Evolutionary conservation across 2,329 filamentous ascomycete genomes (phyloP).

Genomic region (Diaporthe ampelina): DNA sequence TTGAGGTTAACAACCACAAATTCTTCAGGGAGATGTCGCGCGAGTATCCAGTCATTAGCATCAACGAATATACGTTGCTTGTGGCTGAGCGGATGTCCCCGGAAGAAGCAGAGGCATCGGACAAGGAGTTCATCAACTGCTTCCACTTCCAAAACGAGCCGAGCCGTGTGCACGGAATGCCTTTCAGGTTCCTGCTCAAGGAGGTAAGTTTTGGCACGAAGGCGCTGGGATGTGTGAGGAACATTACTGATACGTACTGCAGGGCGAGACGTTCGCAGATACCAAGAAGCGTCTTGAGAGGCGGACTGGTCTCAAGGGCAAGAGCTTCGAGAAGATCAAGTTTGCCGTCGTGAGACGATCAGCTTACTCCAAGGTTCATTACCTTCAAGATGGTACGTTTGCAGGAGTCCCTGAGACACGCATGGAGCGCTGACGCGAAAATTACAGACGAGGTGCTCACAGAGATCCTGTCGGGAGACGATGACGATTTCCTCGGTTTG

Average conservation of each 20-base stretch:
- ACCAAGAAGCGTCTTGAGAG: slow-evolving; percentile 96
- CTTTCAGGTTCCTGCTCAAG: slow-evolving; percentile 90
- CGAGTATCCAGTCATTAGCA: slow-evolving; percentile 80
- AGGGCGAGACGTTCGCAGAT: slow-evolving; percentile 89
- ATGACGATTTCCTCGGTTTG: slow-evolving; percentile 75
- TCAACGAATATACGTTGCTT: slow-evolving; percentile 88
- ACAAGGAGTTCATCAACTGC: slow-evolving; percentile 77
- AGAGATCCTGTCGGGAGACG: slow-evolving; percentile 60
- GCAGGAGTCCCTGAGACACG: neutral
- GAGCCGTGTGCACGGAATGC: slow-evolving; percentile 85
- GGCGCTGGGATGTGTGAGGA: neutral
- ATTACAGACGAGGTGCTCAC: slow-evolving; percentile 71
- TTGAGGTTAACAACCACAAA: slow-evolving; percentile 86
- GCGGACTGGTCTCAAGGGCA: slow-evolving; percentile 94
- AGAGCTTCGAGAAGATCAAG: slow-evolving; percentile 98
- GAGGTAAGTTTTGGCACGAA: slow-evolving; percentile 67
- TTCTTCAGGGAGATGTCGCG: slow-evolving; percentile 83
- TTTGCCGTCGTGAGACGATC: slow-evolving; percentile 85
- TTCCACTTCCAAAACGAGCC: slow-evolving; percentile 96
- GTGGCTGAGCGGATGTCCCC: slow-evolving; percentile 86
- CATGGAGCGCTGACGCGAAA: slow-evolving; percentile 45
- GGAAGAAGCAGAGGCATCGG: slow-evolving; percentile 73
- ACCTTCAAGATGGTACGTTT: slow-evolving; percentile 86
- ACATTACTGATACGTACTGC: slow-evolving; percentile 6
- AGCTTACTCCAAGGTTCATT: slow-evolving; percentile 82